Conservation (phyloP, 1,284 basidiomycete genomes). For the Ustilago xerochloae region DNA sequence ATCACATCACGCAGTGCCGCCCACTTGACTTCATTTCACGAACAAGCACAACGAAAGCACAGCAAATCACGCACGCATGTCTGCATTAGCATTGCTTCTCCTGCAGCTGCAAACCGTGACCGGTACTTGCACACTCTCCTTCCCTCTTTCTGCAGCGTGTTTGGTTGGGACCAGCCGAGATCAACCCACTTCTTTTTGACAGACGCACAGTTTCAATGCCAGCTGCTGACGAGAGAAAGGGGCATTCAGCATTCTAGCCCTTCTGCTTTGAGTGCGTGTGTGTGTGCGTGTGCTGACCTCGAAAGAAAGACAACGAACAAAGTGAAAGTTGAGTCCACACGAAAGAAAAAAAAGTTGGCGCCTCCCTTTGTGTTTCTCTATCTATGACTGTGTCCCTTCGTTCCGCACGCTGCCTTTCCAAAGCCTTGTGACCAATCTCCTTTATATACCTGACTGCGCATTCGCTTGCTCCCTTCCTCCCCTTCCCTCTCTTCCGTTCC, state of each 20-base stretch:
- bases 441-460: slow-evolving; percentile 40
- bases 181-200: slow-evolving; percentile 21
- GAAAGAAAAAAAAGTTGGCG: background rate
- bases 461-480: slow-evolving; percentile 7
- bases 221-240: slow-evolving; percentile 5
- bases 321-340: background rate
- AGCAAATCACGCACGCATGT: background rate
- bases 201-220: background rate
- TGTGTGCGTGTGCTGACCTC: background rate
- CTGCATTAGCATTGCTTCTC: slow-evolving; percentile 1
- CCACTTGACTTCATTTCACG: slow-evolving; percentile 17
- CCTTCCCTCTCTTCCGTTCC: slow-evolving; percentile 11
- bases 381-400: too few relatives aligned
- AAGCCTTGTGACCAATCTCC: slow-evolving; percentile 10
- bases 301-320: background rate
- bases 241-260: background rate
- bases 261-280: background rate
- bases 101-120: slow-evolving; percentile 3
- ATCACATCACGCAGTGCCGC: slow-evolving; percentile 23
- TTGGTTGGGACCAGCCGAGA: slow-evolving; percentile 16
- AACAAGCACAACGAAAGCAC: background rate
- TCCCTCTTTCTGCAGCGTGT: background rate
- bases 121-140: slow-evolving; percentile 1
- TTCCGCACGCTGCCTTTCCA: slow-evolving; percentile 11
- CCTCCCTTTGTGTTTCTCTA: background rate